Conservation (phyloP, 2,329 filamentous ascomycete genomes). For the Arthrobotrys musiformis region DNA sequence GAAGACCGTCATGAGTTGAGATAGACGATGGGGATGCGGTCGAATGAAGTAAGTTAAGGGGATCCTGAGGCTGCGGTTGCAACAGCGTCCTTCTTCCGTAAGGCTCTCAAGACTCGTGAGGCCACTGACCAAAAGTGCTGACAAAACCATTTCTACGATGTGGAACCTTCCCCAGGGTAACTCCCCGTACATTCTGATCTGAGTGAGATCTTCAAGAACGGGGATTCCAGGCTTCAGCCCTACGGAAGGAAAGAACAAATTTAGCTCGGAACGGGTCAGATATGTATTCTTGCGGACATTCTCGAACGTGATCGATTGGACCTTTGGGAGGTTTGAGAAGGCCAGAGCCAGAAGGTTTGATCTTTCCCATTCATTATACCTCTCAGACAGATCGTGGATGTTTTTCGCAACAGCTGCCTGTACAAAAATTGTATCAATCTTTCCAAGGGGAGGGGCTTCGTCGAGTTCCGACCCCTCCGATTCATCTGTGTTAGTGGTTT, state of each 20-base stretch:
- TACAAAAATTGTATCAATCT: no score
- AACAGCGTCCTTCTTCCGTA: no score
- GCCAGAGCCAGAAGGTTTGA: not conserved
- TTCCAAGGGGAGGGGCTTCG: no score
- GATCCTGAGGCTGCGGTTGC: no score
- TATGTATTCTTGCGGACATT: not conserved
- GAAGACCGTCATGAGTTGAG: not conserved
- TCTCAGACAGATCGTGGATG: not conserved
- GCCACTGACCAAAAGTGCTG: no score
- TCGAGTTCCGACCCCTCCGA: no score
- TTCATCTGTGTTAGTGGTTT: no score
- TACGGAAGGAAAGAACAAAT: slow-evolving; percentile 8
- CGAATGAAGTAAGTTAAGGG: not conserved
- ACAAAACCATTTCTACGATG: no score
- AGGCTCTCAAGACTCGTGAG: no score
- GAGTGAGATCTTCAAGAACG: not conserved
- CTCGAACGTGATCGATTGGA: not conserved
- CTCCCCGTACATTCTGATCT: not conserved
- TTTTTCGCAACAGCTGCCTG: no score
- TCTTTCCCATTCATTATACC: not conserved
- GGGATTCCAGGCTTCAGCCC: slow-evolving; percentile 1
- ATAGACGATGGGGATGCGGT: not conserved
- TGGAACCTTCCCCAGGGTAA: no score
- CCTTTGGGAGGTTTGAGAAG: slow-evolving; percentile 12
- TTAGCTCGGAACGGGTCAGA: not conserved